phyloP scores from a whole-genome alignment of 2,329 filamentous ascomycete genomes.

The Cercospora sp. region DNA sequence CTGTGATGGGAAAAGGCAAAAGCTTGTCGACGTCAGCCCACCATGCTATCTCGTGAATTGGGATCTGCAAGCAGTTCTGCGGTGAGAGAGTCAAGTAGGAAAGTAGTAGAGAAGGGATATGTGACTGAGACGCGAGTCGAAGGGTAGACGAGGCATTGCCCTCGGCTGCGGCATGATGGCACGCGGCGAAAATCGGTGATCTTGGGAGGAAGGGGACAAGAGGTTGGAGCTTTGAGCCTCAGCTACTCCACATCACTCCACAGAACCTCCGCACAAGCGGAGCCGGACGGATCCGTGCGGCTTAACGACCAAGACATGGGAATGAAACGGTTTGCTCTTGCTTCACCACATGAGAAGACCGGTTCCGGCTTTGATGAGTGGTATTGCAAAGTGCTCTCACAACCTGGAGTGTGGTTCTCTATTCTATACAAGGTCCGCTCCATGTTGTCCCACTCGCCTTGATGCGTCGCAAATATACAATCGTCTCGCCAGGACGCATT shows the following conservation, averaged over 20 bases:
- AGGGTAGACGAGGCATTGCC: slow-evolving; percentile 9
- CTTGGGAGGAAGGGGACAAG: slow-evolving; percentile 6
- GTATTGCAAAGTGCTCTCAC: too few relatives aligned
- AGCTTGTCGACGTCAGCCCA: slow-evolving; percentile 6
- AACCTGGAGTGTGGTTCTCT: not conserved
- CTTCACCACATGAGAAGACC: not conserved
- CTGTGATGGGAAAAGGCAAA: not conserved
- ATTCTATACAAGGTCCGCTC: not conserved
- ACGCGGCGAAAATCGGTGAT: slow-evolving; percentile 6
- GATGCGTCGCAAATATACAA: not conserved
- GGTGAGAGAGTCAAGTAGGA: not conserved
- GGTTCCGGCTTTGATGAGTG: not conserved
- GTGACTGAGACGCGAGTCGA: not conserved
- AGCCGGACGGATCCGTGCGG: slow-evolving; percentile 5
- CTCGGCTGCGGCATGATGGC: slow-evolving; percentile 7
- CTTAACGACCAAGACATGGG: not conserved
- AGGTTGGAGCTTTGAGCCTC: slow-evolving; percentile 9
- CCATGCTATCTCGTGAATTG: slow-evolving; percentile 5
- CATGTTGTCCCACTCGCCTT: not conserved
- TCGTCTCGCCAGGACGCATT: not conserved
- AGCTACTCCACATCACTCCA: not conserved
- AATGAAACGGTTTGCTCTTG: not conserved
- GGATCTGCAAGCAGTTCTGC: not conserved
- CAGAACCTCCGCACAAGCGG: not conserved
- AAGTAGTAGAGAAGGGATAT: not conserved